Base-by-base conservation (phyloP, 371 early-diverging fungal genomes). In the Syncephalastrum racemosum region DNA sequence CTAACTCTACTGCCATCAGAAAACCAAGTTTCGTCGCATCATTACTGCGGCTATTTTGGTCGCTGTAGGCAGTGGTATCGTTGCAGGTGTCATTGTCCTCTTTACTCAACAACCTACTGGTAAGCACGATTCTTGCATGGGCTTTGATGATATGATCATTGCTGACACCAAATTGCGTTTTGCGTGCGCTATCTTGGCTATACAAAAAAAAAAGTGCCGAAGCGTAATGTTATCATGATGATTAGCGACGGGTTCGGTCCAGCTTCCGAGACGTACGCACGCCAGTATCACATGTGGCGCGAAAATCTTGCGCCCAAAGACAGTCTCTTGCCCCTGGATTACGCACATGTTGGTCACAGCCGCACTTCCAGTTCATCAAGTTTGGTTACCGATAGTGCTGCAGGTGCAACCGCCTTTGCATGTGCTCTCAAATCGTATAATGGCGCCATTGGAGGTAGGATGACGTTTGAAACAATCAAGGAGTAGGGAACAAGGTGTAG, bases 231-330 rank as follows among this genome's bases (percentile, higher is more conserved):
- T 19, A 94, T 97, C 53, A 71, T 95, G 79, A 91, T 95, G 93
- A 83, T 97, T 16, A 91, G 92, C 23, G 97, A 97, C 62, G 95
- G 93, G 1, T 91, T 93, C 64, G 95, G 97, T 1, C 95, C 96
- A n/a, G 93, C 97, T 13, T 93, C 93, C 0, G 89, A 94, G 64
- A 90, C 96, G 0, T 84, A 92, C 79, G 95, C 92, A 7, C 82
- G 95, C 44, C 85, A 87, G 52, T 95, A 80, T 69, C 66, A 86
- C 51, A 80, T 82, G 44, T 84, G 81, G 59, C 65, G 75, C n/a
- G 66, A 85, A 58, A 67, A 78, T 16, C 46, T 79, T 10, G 58
- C 78, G 2, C 68, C 70, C 19, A 67, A 67, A 42, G 56, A 66
- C 23, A 48, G 68, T 18, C 67, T 81, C 10, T 62, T 78, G 1